phyloP scores from a whole-genome alignment of 176 grass and related monocot species.

The Cenchrus fungigraminus region DNA sequence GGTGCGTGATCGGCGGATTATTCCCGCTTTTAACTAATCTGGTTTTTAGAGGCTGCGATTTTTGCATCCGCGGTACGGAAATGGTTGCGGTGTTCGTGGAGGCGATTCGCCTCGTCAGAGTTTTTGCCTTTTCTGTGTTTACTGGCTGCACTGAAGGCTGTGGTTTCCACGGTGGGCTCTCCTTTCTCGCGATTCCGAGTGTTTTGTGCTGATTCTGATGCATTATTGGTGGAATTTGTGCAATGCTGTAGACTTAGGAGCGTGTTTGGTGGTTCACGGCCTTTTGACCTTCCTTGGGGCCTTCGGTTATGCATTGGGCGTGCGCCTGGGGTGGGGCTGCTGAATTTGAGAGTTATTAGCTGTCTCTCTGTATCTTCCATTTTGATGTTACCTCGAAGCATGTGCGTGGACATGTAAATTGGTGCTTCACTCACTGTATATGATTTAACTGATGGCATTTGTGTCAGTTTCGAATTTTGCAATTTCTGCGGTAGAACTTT shows the following conservation, averaged over 20 bases:
- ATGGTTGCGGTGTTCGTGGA: neutral
- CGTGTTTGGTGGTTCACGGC: neutral
- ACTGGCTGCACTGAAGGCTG: neutral
- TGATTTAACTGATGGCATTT: neutral
- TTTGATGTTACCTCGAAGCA: constrained; percentile 1
- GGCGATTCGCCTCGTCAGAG: too few relatives aligned
- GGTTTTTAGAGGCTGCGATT: neutral
- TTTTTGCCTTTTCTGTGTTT: neutral
- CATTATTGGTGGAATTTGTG: neutral
- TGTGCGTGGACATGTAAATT: neutral
- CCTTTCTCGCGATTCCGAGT: neutral
- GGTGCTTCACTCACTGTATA: neutral
- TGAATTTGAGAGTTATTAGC: neutral
- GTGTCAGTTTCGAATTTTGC: neutral
- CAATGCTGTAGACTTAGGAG: neutral
- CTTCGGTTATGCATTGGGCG: neutral
- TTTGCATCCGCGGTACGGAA: neutral
- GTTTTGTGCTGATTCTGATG: neutral
- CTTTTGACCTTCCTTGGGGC: neutral
- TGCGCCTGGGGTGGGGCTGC: neutral
- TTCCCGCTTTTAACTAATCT: neutral
- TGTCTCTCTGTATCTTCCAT: neutral
- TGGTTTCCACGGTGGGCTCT: neutral
- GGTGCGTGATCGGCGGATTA: neutral
- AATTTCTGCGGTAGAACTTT: neutral